phyloP scores from a whole-genome alignment of 177 flowering plant genomes.

The Vitis hybrid region DNA sequence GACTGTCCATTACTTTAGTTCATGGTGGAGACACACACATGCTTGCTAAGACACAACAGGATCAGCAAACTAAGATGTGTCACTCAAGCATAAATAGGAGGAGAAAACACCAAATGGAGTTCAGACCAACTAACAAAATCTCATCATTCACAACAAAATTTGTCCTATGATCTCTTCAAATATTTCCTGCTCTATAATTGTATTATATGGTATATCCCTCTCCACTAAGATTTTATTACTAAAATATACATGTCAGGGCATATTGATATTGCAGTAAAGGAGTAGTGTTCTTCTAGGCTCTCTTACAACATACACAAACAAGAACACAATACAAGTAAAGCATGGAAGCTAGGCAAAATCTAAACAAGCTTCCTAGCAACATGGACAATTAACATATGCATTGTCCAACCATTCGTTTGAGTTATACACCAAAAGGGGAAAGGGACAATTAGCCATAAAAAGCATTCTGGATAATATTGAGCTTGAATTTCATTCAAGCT shows the following conservation, averaged over 20 bases:
- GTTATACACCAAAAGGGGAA: background rate
- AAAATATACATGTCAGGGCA: background rate
- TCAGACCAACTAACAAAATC: too few species aligned
- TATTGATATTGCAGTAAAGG: background rate
- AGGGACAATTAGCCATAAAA: background rate
- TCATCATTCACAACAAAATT: too few species aligned
- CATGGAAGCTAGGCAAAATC: background rate
- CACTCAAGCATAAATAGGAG: too few species aligned
- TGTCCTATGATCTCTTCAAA: too few species aligned
- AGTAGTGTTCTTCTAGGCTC: background rate
- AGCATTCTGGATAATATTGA: background rate
- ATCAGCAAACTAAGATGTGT: too few species aligned
- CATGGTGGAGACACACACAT: too few species aligned
- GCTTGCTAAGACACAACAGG: too few species aligned
- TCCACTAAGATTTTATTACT: background rate
- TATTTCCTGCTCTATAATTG: too few species aligned
- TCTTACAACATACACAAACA: background rate
- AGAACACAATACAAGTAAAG: background rate
- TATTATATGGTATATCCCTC: too few species aligned
- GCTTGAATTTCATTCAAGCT: background rate
- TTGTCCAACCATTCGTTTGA: background rate
- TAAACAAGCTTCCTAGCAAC: background rate
- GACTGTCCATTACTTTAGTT: too few species aligned
- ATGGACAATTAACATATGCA: background rate
- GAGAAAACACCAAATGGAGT: too few species aligned